Percentiles rank a stretch among this genome's conserved stretches.
Evolutionary conservation across 257 asterid species (phyloP).

Genomic region (Capsicum chinense): DNA sequence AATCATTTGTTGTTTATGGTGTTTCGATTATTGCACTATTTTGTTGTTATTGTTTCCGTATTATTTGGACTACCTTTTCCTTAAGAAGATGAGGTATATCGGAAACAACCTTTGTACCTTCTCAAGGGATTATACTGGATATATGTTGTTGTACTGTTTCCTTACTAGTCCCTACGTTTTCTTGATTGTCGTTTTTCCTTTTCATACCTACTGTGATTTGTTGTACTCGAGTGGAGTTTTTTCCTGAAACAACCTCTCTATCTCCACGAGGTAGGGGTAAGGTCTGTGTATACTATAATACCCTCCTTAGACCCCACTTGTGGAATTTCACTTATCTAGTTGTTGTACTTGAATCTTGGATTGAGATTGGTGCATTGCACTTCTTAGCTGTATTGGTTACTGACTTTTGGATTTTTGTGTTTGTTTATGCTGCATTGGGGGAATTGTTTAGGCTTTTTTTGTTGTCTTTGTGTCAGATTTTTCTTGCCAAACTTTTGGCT

Average conservation of each 20-base stretch:
- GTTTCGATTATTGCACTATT: too few species aligned
- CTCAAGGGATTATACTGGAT: too few species aligned
- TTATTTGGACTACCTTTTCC: too few species aligned
- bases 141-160: not conserved
- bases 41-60: too few species aligned
- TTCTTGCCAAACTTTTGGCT: not conserved
- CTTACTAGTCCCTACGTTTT: not conserved
- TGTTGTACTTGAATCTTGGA: not conserved
- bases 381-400: not conserved
- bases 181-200: too few species aligned
- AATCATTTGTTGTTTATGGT: too few species aligned
- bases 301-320: too few species aligned
- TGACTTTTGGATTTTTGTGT: constrained; percentile 16
- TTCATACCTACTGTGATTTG: not conserved
- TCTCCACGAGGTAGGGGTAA: too few species aligned
- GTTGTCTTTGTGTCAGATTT: not conserved
- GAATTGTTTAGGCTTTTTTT: not conserved
- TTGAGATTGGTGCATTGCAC: not conserved
- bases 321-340: not conserved
- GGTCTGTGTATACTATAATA: too few species aligned
- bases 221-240: not conserved
- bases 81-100: too few species aligned
- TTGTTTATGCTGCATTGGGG: constrained; percentile 15
- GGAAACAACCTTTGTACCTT: too few species aligned
- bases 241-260: too few species aligned